Base-by-base conservation (phyloP, 805 yeast species). In the Suhomyces faveliae region DNA sequence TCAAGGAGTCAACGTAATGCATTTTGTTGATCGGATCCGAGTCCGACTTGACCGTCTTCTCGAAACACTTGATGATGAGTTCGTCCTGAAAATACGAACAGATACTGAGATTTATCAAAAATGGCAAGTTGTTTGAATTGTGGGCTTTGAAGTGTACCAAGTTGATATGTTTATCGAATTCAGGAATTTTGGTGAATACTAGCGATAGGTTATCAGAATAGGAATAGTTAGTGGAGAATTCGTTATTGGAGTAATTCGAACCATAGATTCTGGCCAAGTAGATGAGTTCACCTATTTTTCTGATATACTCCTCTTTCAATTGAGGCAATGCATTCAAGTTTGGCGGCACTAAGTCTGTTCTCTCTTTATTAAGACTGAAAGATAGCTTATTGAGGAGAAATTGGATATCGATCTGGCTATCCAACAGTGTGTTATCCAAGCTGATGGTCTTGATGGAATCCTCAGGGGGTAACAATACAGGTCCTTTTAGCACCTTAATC, bases 401-500 rank as follows among this genome's bases (percentile, higher is more conserved):
- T 0, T 67, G 62, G 2, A 85, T 73, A 52, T 85, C 82, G 4
- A 87, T 62, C 47, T 80, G 80, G 2, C 86, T 69, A 51, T 79
- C 81, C 48, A 86, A 64, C 1, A 76, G 67, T 12, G 80, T 70
- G 50, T 77, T 77, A n/a, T 67, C 62, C 3, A 79, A 62, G 50
- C 76, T 71, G 33, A 89, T 83, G 0, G 85, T 80, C 56, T 79
- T 83, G 2, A 72, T 64, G 9, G 77, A 79, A 4, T 74, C 77
- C 2, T 62, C 67, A 2, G 76, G 67, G 2, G 60, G 63, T 20
- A 76, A 62, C 7, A 70, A 61, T 19, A 89, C 62, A 0, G 96
- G 92, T 1, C 89, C 91, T 52, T 74, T 79, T 41, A 88, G 66
- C 7, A 86, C 84, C 51, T 80, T 81, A 54, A 78, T 74, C 13